Base-by-base conservation (phyloP, 768 basidiomycete genomes). In the Cyclocybe cylindracea region DNA sequence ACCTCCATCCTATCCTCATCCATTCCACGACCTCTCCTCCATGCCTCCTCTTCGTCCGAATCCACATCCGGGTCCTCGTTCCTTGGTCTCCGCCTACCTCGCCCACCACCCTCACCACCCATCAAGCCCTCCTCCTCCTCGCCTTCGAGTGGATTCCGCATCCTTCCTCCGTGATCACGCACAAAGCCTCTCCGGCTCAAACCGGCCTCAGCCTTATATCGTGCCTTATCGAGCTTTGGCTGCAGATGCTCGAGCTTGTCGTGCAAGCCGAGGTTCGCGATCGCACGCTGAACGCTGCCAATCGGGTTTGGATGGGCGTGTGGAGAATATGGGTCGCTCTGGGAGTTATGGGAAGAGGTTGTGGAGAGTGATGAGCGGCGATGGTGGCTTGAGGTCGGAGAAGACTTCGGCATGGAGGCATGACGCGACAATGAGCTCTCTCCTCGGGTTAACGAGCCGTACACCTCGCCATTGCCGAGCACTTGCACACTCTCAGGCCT, bases 171-270 rank as follows among this genome's bases (percentile, higher is more conserved):
- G 66, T 51, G 50, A 52, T 57, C 59, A 37, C 68, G 65, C 34
- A 86, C 78, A 56, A 78, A 88, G 37, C 86, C 87, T 4, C 85
- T 72, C 58, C 71, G 71, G 53, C 75, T 82, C 32, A 89, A 58
- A 13, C 85, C 86, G 14, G 86, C 87, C 64, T 88, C 86, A 0
- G 85, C 86, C 66, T 88, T 88, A 66, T 80, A 88, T 53, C 84
- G 69, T 19, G 83, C 86, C 31, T 79, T 78, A 50, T 87, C 85
- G 19, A 87, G 62, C 39, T 70, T 76, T 0, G 84, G 85, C 60
- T 82, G 76, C 10, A 70, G 43, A 39, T 58, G 53, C 13, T 65
- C 63, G 3, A 69, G 48, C 36, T 64, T 65, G 32, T 72, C 69
- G 51, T 70, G 71, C n/a, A 24, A 24, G 24, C 24, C 24, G 24